These are phyloP conservation scores for Phialophora tarda DNA, from an alignment of 2,329 filamentous ascomycete genomes.

Conservation along the genomic window DNA sequence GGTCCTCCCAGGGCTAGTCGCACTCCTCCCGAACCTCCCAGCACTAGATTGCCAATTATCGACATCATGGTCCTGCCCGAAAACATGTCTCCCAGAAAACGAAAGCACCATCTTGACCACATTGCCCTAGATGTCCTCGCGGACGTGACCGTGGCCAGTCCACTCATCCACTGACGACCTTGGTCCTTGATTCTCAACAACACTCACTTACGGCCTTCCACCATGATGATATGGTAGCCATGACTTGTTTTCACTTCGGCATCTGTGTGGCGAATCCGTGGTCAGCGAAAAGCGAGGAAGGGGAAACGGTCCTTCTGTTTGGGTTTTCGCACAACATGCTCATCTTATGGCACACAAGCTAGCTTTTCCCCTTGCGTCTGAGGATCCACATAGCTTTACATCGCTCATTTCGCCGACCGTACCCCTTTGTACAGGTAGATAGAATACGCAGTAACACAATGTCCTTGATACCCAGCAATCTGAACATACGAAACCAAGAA, in stretches of 20 bases:
- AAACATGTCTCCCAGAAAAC: conserved; percentile 34
- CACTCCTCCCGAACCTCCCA: conserved; percentile 24
- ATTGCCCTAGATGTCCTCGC: conserved; percentile 39
- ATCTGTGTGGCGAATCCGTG: conserved; percentile 43
- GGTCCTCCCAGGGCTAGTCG: conserved; percentile 12
- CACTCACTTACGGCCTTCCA: conserved; percentile 65
- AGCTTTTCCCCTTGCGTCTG: conserved; percentile 1
- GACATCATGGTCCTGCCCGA: conserved; percentile 32
- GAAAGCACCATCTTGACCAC: conserved; percentile 36
- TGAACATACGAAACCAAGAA: conserved; percentile 13
- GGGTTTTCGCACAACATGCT: conserved; percentile 3
- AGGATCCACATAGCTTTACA: conserved; percentile 17
- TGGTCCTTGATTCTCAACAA: conserved; percentile 9
- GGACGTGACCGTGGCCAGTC: conserved; percentile 38
- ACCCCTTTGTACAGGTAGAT: conserved; percentile 29
- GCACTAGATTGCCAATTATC: conserved; percentile 23
- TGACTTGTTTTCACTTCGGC: conserved; percentile 67
- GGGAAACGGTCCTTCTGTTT: conserved; percentile 24
- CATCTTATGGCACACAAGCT: neutral
- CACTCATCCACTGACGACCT: conserved; percentile 34
- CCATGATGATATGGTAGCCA: conserved; percentile 73
- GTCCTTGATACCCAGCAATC: conserved; percentile 21
- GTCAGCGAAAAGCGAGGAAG: conserved; percentile 17
- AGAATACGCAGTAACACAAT: conserved; percentile 10
- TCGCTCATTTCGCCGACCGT: conserved; percentile 20